phyloP scores from a whole-genome alignment of 495 filamentous ascomycete genomes.

The Ramalina intermedia region DNA sequence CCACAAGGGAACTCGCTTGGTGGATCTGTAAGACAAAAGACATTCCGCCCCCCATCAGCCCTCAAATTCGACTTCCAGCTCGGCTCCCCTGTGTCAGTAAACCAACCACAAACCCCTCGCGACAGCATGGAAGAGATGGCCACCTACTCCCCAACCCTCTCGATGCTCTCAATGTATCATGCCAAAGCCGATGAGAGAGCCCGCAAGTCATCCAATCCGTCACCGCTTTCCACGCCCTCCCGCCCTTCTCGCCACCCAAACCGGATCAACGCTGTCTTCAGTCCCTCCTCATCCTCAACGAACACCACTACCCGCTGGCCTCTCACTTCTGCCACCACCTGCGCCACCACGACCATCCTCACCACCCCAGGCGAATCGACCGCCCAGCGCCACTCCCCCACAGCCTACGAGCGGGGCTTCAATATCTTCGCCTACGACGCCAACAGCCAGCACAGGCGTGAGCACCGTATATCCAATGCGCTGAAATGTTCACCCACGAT shows the following conservation, averaged over 20 bases:
- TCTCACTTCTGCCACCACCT: too few relatives aligned
- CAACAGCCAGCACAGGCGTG: slow-evolving; percentile 6
- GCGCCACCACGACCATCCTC: too few relatives aligned
- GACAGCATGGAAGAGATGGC: neutral
- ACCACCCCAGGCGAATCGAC: too few relatives aligned
- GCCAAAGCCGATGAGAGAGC: neutral
- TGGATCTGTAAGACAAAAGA: too few relatives aligned
- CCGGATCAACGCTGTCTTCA: too few relatives aligned
- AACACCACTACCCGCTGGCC: too few relatives aligned
- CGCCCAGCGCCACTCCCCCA: too few relatives aligned
- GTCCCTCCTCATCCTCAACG: too few relatives aligned
- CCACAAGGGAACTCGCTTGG: too few relatives aligned
- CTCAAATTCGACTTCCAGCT: neutral
- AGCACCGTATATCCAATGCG: neutral
- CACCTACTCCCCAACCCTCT: slow-evolving; percentile 7
- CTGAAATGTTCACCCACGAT: neutral
- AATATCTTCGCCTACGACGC: neutral
- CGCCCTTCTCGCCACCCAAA: neutral
- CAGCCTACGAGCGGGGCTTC: too few relatives aligned
- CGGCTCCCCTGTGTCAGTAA: neutral
- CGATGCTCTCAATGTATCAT: slow-evolving; percentile 4
- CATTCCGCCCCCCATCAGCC: neutral
- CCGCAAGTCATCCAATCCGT: neutral
- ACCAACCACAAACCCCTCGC: neutral
- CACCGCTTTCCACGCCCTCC: neutral